Evolutionary conservation across 441 rosid genomes (phyloP), one percentile per base, ranked within the genome.

Genomic region (Capsella rubella): DNA sequence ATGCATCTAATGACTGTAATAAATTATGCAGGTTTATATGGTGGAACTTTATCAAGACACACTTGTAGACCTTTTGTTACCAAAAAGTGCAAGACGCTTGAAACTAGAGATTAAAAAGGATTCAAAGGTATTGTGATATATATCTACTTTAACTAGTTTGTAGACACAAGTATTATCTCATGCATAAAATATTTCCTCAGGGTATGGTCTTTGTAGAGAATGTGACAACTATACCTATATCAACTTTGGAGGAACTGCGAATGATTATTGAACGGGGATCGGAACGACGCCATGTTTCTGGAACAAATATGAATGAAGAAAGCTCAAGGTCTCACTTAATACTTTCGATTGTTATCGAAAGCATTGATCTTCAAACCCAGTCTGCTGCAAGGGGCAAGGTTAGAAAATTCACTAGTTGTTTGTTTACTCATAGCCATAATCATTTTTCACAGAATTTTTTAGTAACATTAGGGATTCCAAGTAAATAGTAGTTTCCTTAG

Each of bases 41-140:
- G 96, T 95, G 79, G 98, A 95, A 84, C 74, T 95, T 69, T 95
- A 95, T 82, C 99, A 95, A 82, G 99, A 95, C 76, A 91, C 88
- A 9, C 91, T 95, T 65, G 84, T 91, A 37, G 98, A 95, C 73
- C 97, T 95, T 79, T 62, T 95, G 35, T 80, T 88, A 57, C 91
- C 96, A 59, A 95, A 84, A 82, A 86, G 76, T 78, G 84, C 82
- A 63, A 92, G 79, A 73, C 91, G 87, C 32, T 54, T 82, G 78
- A 95, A 87, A 76, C 81, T 95, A 80, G 99, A 93, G 39, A 91
- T 95, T 31, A 95, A 93, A 82, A 95, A 95, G 73, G 97, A 95
- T 80, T 72, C 90, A 1, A 95, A 93, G 99, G 99, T 89, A 77
- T 32, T 76, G 15, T 64, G 39, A 34, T 46, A 13, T 45, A 39